Evolutionary conservation across 129 eudicot species (phyloP).

Genomic region (Flaveria linearis): DNA sequence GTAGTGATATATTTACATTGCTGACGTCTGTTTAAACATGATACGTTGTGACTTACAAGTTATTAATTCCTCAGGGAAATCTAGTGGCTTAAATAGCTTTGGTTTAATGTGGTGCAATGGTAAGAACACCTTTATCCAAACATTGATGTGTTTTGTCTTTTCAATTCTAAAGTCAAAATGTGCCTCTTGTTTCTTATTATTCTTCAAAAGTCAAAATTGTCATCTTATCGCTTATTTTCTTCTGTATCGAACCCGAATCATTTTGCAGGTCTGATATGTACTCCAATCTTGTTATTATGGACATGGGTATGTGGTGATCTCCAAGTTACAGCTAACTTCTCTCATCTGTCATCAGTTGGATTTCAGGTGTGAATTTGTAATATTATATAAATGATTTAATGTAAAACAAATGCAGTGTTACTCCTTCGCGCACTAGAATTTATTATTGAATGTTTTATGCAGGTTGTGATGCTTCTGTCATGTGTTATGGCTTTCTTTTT

Average conservation of each 20-base stretch:
- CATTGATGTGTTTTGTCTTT: background rate
- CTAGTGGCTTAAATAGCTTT: conserved; percentile 57
- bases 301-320: conserved; percentile 54
- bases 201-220: background rate
- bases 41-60: background rate
- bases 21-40: background rate
- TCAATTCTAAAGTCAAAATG: background rate
- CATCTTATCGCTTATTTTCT: background rate
- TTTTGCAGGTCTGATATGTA: conserved; percentile 43
- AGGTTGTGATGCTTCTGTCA: conserved; percentile 59
- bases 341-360: conserved; percentile 40
- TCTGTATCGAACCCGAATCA: background rate
- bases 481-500: conserved; percentile 53
- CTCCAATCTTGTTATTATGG: conserved; percentile 54
- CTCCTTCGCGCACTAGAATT: background rate
- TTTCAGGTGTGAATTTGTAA: conserved; percentile 42
- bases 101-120: conserved; percentile 77
- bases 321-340: conserved; percentile 40
- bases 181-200: background rate
- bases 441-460: background rate
- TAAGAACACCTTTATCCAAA: conserved; percentile 7
- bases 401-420: background rate
- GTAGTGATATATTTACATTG: conserved; percentile 26
- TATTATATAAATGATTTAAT: background rate
- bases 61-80: conserved; percentile 43